Base-by-base conservation (phyloP, 495 filamentous ascomycete genomes). In the Penicillium desertorum region DNA sequence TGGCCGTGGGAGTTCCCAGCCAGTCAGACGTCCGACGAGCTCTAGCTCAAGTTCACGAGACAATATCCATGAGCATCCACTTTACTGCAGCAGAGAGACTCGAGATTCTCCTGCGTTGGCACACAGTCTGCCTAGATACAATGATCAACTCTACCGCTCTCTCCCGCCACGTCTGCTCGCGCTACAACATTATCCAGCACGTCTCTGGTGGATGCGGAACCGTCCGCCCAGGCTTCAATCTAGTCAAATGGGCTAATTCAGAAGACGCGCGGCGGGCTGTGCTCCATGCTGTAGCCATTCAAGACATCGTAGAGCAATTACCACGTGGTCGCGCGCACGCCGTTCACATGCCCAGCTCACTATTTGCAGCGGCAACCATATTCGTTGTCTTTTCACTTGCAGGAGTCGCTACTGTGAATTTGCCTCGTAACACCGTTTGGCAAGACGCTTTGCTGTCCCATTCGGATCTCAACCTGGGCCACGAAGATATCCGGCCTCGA, bases 301-400 rank as follows among this genome's bases (percentile, higher is more conserved):
- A 81, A 60, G 75, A 79, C 39, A 78, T 81, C 17, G 61, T 81
- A n/a, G 78, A 81, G 54, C 70, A 76, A 46, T 54, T 81, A 1
- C 78, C 78, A 6, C 65, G 76, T 20, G 78, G 78, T 4, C 70
- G 76, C 10, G 73, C 76, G 14, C 78, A 81, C 62, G 76, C 72
- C 0, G 69, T 79, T 5, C 76, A 78, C 56, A 75, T 80, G 67
- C 76, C 77, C 1, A 74, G 66, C 45, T 75, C 76, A 2, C 63
- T 80, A 4, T 79, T 80, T 52, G 70, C 78, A 0, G 71, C 76
- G 0, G 70, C 75, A 14, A 76, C 78, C 0, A 65, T 78, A 7
- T 79, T 79, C 53, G 64, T 74, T 20, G 76, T 69, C 6, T 71
- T 76, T 57, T 71, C 71, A 7, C 67, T 76, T 19, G 66, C 74